A percentile compares a stretch with the other conserved stretches of the same genome.
Evolutionary conservation across 345 rosid genomes (phyloP).

Genomic region (Diplotaxis tenuifolia): DNA sequence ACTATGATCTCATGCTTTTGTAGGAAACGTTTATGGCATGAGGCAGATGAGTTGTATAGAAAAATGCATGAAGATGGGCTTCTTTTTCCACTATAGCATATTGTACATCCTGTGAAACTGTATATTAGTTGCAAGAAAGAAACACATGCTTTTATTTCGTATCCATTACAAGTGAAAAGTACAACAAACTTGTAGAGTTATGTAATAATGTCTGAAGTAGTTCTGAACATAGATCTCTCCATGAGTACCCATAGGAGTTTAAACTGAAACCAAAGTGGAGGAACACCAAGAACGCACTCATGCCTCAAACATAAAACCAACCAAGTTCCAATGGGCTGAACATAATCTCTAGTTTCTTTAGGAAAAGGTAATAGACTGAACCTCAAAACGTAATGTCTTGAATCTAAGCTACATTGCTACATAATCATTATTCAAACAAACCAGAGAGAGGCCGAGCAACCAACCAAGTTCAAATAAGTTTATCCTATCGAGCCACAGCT

Average conservation of each 20-base stretch:
- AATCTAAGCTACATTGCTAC: neutral
- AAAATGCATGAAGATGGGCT: slow-evolving; percentile 36
- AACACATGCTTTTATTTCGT: slow-evolving; percentile 3
- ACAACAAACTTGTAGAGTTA: neutral
- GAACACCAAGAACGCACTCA: slow-evolving; percentile 67
- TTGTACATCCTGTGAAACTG: slow-evolving; percentile 6
- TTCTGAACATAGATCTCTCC: slow-evolving; percentile 59
- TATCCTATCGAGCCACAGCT: neutral
- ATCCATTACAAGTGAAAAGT: neutral
- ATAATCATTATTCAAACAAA: neutral
- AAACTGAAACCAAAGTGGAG: slow-evolving; percentile 73
- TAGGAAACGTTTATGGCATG: slow-evolving; percentile 28
- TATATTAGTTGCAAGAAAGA: neutral
- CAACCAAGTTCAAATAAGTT: neutral
- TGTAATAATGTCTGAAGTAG: slow-evolving; percentile 6
- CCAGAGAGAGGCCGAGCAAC: neutral
- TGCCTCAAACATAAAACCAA: no score
- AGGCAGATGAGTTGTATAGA: slow-evolving; percentile 35
- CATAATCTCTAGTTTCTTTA: no score
- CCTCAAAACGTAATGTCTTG: neutral
- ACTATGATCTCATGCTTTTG: slow-evolving; percentile 38
- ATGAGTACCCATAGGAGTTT: slow-evolving; percentile 77
- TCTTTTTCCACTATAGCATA: neutral
- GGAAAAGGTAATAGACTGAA: no score
- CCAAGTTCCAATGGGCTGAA: no score